Evolutionary conservation across 1,284 basidiomycete species (phyloP), one percentile per base, ranked within the genome.

Genomic region (Anthracocystis setariae): DNA sequence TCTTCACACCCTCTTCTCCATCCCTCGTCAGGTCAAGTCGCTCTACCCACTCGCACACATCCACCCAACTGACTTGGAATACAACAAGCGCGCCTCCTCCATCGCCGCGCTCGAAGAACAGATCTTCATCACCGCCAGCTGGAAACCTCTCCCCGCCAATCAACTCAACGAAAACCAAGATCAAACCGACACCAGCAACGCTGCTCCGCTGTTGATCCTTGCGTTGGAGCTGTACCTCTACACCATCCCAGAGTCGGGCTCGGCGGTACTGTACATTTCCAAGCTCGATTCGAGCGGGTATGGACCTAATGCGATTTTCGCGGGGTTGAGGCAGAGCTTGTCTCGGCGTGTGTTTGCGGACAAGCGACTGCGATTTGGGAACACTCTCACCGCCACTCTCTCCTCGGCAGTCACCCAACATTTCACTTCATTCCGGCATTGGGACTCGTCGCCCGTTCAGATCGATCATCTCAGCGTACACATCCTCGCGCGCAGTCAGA

Each of bases 231-330:
- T 90, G 0, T 88, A 86, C 55, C 84, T 97, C 29, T 97, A 93
- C 86, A 88, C 89, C 43, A 79, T 92, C 46, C 90, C 91, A 4
- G 76, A 87, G 2, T 90, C 90, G 2, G 87, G 86, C 2, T 88
- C 87, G 54, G 89, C 89, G 1, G 87, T 98, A 33, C 84, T 98
- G 21, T 97, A 98, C 84, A 87, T 98, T 45, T 92, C 92, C 48
- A 98, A 98, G 84, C 89, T 97, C 55, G 96, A 98, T 82, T 90
- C 93, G 13, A 93, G 93, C 0, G 94, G 94, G 0, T 92, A 92
- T 70, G 88, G 86, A 0, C 80, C 77, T 4, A 33, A 44, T 7
- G 17, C 58, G 4, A 52, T 73, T 12, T 58, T 68, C 8, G 29
- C 51, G 0, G 21, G 40, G 1, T 42, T 74, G 7, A 46, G 70